phyloP scores from a whole-genome alignment of 1,284 basidiomycete species.

The Irpex sp. region DNA sequence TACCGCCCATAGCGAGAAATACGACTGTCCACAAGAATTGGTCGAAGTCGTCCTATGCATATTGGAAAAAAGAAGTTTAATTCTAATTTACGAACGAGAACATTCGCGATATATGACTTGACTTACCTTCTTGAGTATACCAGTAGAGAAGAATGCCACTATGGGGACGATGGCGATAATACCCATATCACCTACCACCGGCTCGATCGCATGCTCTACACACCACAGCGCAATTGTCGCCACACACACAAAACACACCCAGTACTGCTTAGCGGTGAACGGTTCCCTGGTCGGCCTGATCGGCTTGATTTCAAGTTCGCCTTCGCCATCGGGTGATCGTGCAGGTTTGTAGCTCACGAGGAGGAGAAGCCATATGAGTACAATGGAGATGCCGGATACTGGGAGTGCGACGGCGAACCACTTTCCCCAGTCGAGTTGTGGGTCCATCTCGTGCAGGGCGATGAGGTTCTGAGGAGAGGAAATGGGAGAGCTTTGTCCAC shows the following conservation, averaged over 20 bases:
- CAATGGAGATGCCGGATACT: slow-evolving; percentile 80
- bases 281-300: slow-evolving; percentile 79
- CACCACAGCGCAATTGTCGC: slow-evolving; percentile 92
- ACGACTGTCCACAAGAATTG: slow-evolving; percentile 94
- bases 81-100: not conserved
- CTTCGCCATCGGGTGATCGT: slow-evolving; percentile 69
- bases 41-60: slow-evolving; percentile 84
- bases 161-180: slow-evolving; percentile 94
- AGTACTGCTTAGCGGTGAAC: slow-evolving; percentile 87
- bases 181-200: slow-evolving; percentile 92
- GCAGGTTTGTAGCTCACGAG: slow-evolving; percentile 79
- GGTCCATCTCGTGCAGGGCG: slow-evolving; percentile 86
- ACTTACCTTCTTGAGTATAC: slow-evolving; percentile 87
- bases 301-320: slow-evolving; percentile 77
- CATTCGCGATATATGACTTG: not conserved
- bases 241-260: slow-evolving; percentile 84
- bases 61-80: too few relatives aligned
- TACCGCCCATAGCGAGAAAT: slow-evolving; percentile 97
- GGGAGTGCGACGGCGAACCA: slow-evolving; percentile 97
- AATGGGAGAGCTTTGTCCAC: slow-evolving; percentile 93
- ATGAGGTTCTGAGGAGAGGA: slow-evolving; percentile 98
- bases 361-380: slow-evolving; percentile 91
- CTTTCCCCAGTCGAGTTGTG: slow-evolving; percentile 82
- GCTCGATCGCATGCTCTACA: slow-evolving; percentile 79
- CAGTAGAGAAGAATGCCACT: slow-evolving; percentile 92